Base-by-base conservation (phyloP, 805 yeast species). In the Saturnispora gosingensis region DNA sequence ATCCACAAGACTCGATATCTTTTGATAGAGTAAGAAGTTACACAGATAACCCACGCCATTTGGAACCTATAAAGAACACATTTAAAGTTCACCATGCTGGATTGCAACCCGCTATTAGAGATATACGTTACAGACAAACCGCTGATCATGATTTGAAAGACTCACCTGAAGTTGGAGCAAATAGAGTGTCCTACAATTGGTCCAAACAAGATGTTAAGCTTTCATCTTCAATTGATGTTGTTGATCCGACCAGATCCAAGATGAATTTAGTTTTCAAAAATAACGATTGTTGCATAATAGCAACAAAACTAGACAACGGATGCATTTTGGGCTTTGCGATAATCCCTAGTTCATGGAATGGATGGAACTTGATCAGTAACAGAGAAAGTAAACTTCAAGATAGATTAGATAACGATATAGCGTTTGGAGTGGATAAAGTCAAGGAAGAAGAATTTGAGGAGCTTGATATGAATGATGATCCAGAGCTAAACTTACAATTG, bases 371-470 rank as follows among this genome's bases (percentile, higher is more conserved):
- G 20, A 30, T 20, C 6, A 13, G 13, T 8, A 25, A 43, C 38
- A 18, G 52, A 11, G 32, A 44, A 24, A 15, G 15, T 15, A n/a
- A 18, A 15, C 27, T 49, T 18, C 20, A 38, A 24, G 20, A 32
- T n/a, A 30, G 53, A 34, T 18, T 40, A 25, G 24, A 18, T 3
- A 42, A 27, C 4, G 43, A 42, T 16, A 20, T 16, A n/a, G 25
- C 4, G 6, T 39, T 38, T 28, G 18, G 10, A 15, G 43, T 34
- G 5, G 38, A 27, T 18, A 13, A 39, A 16, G 13, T 18, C 22
- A 27, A 15, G 24, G 40, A 40, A 25, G 46, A 45, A 22, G 53
- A 50, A 32, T 50, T 45, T 40, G 53, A 50, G 27, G 18, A 25
- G 13, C 20, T 32, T 3, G 32, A 38, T 13, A 5, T 10, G 20